phyloP scores from a whole-genome alignment of 345 rosid genomes.

The Cardiospermum halicacabum region DNA sequence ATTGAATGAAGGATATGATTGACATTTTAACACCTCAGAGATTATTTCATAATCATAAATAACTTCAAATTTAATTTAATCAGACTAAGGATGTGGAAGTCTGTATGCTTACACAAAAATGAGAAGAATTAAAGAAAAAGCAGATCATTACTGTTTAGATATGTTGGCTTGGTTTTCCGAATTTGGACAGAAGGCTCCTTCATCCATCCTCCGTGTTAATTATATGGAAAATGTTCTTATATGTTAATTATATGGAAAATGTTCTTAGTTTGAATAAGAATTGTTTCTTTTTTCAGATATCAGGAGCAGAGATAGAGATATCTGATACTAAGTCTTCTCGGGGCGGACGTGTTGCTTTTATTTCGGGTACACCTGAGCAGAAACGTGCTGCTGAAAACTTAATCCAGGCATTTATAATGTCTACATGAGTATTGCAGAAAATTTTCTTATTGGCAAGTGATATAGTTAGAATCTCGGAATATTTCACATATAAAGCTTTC shows the following conservation, averaged over 20 bases:
- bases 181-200: background rate
- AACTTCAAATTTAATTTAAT: too few relatives aligned
- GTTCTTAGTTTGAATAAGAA: constrained; percentile 2
- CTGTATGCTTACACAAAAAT: background rate
- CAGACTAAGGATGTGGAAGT: background rate
- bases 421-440: constrained; percentile 44
- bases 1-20: too few relatives aligned
- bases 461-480: constrained; percentile 29
- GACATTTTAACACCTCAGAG: too few relatives aligned
- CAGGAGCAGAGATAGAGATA: constrained; percentile 94
- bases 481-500: constrained; percentile 26
- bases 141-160: background rate
- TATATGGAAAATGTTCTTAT: background rate
- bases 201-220: background rate
- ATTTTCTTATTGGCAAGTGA: constrained; percentile 33
- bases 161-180: background rate
- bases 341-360: constrained; percentile 78
- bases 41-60: too few relatives aligned
- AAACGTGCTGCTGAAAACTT: constrained; percentile 87
- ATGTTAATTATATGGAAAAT: background rate
- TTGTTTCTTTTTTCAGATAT: constrained; percentile 61
- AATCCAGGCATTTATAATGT: constrained; percentile 96
- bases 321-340: constrained; percentile 73
- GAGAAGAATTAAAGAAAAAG: background rate
- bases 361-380: constrained; percentile 91